These are phyloP conservation scores for Blyttiomyces sp. DNA, from an alignment of 371 early-diverging fungal genomes.

Conservation along the genomic window DNA sequence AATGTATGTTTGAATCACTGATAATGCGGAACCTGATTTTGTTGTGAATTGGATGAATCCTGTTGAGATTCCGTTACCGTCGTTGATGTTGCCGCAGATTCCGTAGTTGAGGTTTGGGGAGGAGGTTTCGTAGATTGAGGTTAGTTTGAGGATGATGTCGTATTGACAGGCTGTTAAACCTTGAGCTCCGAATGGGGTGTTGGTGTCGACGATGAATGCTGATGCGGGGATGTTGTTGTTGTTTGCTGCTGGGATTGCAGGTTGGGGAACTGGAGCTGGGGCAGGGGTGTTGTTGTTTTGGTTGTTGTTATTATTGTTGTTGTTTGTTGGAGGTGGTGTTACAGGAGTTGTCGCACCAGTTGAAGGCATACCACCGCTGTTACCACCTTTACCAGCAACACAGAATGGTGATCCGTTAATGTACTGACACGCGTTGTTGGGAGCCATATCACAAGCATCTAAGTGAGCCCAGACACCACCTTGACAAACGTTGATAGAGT, in stretches of 20 bases:
- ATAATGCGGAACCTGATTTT: neutral
- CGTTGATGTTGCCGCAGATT: slow-evolving; percentile 6
- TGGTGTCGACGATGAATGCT: neutral
- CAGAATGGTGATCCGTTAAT: no score
- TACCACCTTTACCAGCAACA: neutral
- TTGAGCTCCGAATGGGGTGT: neutral
- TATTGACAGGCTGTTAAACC: slow-evolving; percentile 11
- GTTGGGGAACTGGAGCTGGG: neutral
- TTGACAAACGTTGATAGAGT: no score
- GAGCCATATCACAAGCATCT: no score
- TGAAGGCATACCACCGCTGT: neutral
- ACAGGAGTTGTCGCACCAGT: neutral
- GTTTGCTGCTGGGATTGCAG: neutral
- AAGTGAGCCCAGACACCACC: no score
- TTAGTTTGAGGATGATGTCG: slow-evolving; percentile 8
- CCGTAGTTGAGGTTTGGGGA: neutral
- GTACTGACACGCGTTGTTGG: no score
- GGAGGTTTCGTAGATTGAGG: slow-evolving; percentile 9
- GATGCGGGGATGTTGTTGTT: neutral
- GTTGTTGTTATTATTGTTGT: neutral
- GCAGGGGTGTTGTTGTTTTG: neutral
- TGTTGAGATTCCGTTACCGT: slow-evolving; percentile 11
- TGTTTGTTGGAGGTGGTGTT: neutral
- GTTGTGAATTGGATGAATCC: slow-evolving; percentile 16
- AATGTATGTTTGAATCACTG: slow-evolving; percentile 2